phyloP scores from a whole-genome alignment of 208 protist genomes.

The Trypanosoma platydactyli region DNA sequence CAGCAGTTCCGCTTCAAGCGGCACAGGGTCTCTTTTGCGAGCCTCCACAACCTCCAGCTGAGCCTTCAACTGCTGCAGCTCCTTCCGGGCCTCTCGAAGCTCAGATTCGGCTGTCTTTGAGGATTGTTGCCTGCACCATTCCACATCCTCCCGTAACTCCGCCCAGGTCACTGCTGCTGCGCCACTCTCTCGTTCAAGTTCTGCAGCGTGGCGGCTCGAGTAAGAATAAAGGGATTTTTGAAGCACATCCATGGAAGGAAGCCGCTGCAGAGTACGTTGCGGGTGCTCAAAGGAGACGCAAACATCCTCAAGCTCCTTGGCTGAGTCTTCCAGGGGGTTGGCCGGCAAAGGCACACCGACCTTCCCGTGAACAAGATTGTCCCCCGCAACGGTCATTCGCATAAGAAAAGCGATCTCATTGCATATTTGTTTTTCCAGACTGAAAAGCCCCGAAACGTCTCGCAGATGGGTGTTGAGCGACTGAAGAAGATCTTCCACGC shows the following conservation, averaged over 20 bases:
- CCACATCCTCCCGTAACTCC: slow-evolving; percentile 29
- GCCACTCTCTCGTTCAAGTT: slow-evolving; percentile 11
- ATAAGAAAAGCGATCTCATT: slow-evolving; percentile 17
- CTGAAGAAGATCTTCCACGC: neutral
- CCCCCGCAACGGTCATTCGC: slow-evolving; percentile 14
- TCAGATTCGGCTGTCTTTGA: neutral
- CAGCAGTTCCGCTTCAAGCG: slow-evolving; percentile 13
- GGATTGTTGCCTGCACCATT: slow-evolving; percentile 59
- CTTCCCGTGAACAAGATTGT: slow-evolving; percentile 18
- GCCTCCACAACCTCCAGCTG: slow-evolving; percentile 21
- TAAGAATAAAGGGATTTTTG: neutral
- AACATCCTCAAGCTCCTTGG: slow-evolving; percentile 2
- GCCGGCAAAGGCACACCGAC: slow-evolving; percentile 10
- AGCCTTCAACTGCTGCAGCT: slow-evolving; percentile 36
- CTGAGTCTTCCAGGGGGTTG: neutral
- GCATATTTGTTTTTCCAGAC: slow-evolving; percentile 3
- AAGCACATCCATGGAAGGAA: slow-evolving; percentile 13
- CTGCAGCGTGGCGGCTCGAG: slow-evolving; percentile 9
- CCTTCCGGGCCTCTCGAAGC: slow-evolving; percentile 35
- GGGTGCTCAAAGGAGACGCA: neutral
- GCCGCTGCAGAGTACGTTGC: neutral
- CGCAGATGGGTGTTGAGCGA: slow-evolving; percentile 12
- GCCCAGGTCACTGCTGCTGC: slow-evolving; percentile 21
- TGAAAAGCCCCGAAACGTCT: neutral
- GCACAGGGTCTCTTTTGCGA: slow-evolving; percentile 12